Evolutionary conservation across 2,329 filamentous ascomycete species (phyloP).

Genomic region (Fusarium denticulatum): DNA sequence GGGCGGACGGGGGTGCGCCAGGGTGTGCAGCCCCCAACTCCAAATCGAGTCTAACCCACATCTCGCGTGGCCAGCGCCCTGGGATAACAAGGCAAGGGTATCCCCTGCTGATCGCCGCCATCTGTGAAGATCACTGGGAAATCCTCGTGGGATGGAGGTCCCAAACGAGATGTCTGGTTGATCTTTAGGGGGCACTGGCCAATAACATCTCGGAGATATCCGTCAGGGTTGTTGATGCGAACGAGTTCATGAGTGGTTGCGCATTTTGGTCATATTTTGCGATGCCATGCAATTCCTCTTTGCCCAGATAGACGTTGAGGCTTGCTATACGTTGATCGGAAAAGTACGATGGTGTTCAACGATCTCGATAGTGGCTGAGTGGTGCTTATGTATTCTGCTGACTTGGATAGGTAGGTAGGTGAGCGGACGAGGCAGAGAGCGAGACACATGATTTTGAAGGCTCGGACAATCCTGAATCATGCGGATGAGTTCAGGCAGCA

Average conservation of each 20-base stretch:
- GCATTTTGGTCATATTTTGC: constrained; percentile 8
- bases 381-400: background rate
- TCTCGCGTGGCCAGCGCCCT: constrained; percentile 45
- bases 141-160: constrained; percentile 39
- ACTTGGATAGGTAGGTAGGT: background rate
- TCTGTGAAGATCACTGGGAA: constrained; percentile 45
- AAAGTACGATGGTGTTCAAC: background rate
- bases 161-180: constrained; percentile 33
- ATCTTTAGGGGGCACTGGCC: constrained; percentile 27
- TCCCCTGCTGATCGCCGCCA: constrained; percentile 45
- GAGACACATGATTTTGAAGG: constrained; percentile 3
- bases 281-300: constrained; percentile 3
- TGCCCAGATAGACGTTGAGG: background rate
- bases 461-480: background rate
- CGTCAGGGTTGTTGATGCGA: constrained; percentile 36
- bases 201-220: constrained; percentile 31
- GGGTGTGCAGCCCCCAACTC: constrained; percentile 26
- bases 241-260: constrained; percentile 14
- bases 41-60: constrained; percentile 45
- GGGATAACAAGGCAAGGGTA: constrained; percentile 33
- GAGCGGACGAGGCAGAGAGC: constrained; percentile 7
- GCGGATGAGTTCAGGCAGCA: background rate
- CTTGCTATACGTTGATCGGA: background rate
- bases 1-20: constrained; percentile 8
- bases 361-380: constrained; percentile 19